phyloP scores from a whole-genome alignment of 257 asterid species.

The Nicotiana otophora region DNA sequence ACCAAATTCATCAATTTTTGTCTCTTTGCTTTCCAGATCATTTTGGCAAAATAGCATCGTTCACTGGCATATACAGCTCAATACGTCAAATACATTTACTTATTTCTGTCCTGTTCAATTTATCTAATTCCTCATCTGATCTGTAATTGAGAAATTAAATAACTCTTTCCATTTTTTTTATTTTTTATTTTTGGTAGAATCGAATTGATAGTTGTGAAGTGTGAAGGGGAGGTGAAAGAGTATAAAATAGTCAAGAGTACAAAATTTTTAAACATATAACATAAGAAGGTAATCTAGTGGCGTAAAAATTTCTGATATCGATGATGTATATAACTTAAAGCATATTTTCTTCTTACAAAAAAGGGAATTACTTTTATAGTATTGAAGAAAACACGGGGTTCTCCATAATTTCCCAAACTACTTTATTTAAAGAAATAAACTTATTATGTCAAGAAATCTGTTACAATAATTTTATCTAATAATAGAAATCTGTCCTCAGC shows the following conservation, averaged over 20 bases:
- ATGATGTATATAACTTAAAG: neutral
- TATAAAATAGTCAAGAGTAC: neutral
- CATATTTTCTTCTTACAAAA: neutral
- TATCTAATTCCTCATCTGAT: neutral
- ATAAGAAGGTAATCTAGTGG: neutral
- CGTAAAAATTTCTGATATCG: too few relatives aligned
- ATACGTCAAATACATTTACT: neutral
- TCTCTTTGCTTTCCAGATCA: constrained; percentile 2
- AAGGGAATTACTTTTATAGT: neutral
- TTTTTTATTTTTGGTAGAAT: neutral
- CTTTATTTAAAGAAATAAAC: neutral
- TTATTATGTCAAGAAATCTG: neutral
- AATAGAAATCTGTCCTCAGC: neutral
- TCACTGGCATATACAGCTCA: neutral
- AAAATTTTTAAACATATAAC: neutral
- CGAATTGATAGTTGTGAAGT: neutral
- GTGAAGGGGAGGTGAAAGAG: neutral
- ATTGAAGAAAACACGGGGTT: neutral
- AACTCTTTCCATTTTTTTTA: too few relatives aligned
- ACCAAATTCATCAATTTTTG: neutral
- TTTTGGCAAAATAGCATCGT: neutral
- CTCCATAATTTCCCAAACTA: neutral
- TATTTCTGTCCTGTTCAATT: neutral
- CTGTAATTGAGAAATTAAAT: neutral
- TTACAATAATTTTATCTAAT: neutral